Evolutionary conservation across 2,329 filamentous ascomycete genomes (phyloP), one percentile per base, ranked within the genome.

Genomic region (Tympanopsis confertula): DNA sequence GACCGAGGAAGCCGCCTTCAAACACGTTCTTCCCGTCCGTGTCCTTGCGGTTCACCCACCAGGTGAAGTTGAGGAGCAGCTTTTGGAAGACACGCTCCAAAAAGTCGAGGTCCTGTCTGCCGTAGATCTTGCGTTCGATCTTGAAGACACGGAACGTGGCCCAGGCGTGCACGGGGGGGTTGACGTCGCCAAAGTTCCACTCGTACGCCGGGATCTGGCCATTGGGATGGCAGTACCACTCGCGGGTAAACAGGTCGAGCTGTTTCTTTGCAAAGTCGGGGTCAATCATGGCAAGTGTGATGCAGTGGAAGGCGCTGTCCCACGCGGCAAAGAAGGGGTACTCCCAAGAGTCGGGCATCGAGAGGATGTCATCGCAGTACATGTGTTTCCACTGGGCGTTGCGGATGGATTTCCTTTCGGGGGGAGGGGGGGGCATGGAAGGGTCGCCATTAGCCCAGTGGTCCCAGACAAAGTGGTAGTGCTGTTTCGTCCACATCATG

Each of bases 161-260:
- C 89, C 89, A 96, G 1, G 89, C 91, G 56, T 96, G 89, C 1
- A 96, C 89, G 0, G 89, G 89, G 19, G 89, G 89, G 49, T 96
- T 96, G 45, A 95, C 89, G 50, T 96, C 91, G 38, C 88, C 82
- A 62, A 95, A 96, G 55, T 96, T 95, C 89, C 89, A 96, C 57
- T 96, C 89, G 51, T 82, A 81, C 49, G 89, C 88, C 37, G 88
- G 86, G 26, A 96, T 66, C 59, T 96, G 89, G 35, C 89, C 91
- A 51, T 96, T 96, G 13, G 89, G 89, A 59, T 96, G 89, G 73
- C 91, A 94, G 66, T 95, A 96, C 91, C 89, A 96, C 64, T 96
- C 91, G 51, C 89, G 74, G 2, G 89, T 96, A 55, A 96, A 89
- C 30, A 96, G 65, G 55, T 96, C 91, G 36, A 96, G 77, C 61